Conservation (phyloP, 768 basidiomycete genomes). For the Russula lepida region DNA sequence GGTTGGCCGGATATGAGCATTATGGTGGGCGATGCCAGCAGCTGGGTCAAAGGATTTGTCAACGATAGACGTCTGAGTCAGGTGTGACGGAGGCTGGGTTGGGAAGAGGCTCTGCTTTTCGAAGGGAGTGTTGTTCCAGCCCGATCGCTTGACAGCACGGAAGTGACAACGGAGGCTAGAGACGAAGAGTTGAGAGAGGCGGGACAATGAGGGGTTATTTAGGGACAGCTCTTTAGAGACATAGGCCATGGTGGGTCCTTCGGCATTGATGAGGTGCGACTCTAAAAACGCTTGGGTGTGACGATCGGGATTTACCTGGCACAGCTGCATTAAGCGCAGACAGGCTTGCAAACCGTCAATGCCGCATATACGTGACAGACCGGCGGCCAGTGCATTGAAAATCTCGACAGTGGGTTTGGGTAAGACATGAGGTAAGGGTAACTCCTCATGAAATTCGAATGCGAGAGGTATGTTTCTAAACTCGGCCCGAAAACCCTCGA, state of each 20-base stretch:
- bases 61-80: not conserved
- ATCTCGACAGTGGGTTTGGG: slow-evolving; percentile 31
- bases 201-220: slow-evolving; percentile 44
- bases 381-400: slow-evolving; percentile 55
- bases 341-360: slow-evolving; percentile 39
- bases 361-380: slow-evolving; percentile 41
- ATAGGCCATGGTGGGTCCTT: slow-evolving; percentile 39
- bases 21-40: slow-evolving; percentile 32
- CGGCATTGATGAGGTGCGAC: slow-evolving; percentile 38
- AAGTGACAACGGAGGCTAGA: slow-evolving; percentile 42
- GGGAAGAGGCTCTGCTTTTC: slow-evolving; percentile 16
- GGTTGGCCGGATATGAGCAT: slow-evolving; percentile 33
- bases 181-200: slow-evolving; percentile 49
- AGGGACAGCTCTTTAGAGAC: slow-evolving; percentile 36
- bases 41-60: slow-evolving; percentile 38
- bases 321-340: slow-evolving; percentile 47
- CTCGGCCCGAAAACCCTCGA: not conserved
- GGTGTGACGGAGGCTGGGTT: not conserved
- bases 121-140: slow-evolving; percentile 31
- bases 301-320: slow-evolving; percentile 43
- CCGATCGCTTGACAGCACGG: slow-evolving; percentile 8
- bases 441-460: not conserved
- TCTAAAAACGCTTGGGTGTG: slow-evolving; percentile 50
- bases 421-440: slow-evolving; percentile 15
- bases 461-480: not conserved